Evolutionary conservation across 2,329 filamentous ascomycete species (phyloP), one percentile per base, ranked within the genome.

Genomic region (Cladosporium colombiae): DNA sequence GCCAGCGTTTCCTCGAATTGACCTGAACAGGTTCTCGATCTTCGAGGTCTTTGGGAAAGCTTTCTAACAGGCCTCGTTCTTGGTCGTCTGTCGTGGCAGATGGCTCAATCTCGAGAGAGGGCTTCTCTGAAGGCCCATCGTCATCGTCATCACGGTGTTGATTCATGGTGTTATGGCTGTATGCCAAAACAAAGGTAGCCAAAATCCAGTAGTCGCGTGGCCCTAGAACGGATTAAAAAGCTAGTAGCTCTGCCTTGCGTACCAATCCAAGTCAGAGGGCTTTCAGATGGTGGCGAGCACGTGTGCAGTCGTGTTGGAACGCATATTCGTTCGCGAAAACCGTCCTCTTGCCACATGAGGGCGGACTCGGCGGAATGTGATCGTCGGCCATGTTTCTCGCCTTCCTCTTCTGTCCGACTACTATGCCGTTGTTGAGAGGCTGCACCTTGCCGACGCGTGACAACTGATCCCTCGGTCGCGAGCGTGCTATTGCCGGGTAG

Each of bases 361-460:
- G 27, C 16, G 18, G 29, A n/a, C 27, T 21, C 27, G 52, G 25
- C 27, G 56, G 37, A 59, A 29, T 6, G 21, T 35, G 59, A 62
- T 62, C 59, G 29, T 52, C 59, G 59, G 31, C 29, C 46, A 37
- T 62, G 21, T 18, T 37, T n/a, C 3, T 18, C 59, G 14, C 59
- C 59, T 62, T 62, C 59, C 59, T 62, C 10, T 52, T 62, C 14
- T 18, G 59, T 35, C 5, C 18, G 27, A 59, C 55, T 35, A 57
- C 37, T 5, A 1, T 8, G 55, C 33, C 33, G 56, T n/a, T 46
- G 59, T 62, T 62, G 59, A n/a, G 46, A 62, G 46, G 31, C 27
- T 50, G 59, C 52, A 18, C 7, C 18, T 31, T 11, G 27, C 31
- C 27, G 52, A 21, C 52, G n/a, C 40, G 27, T 21, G 27, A 55